Evolutionary conservation across 2,329 filamentous ascomycete genomes (phyloP).

Genomic region (Leptoxyphium fumago): DNA sequence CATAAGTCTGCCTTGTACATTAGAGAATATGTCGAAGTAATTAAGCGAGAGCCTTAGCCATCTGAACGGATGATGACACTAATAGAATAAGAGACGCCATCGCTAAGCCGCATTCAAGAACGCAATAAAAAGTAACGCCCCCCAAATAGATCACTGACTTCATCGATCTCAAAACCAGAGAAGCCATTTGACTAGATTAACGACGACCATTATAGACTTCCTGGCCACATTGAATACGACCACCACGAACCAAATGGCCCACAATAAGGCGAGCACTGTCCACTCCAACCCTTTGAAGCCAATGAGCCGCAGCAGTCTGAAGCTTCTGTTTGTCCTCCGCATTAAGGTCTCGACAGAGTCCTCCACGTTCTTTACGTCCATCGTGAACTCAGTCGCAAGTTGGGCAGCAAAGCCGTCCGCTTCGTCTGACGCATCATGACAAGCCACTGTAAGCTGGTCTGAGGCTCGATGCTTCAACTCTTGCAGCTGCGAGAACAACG

Average conservation of each 20-base stretch:
- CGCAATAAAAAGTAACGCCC: too few species aligned
- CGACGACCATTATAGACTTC: slow-evolving; percentile 45
- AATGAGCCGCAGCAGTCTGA: slow-evolving; percentile 59
- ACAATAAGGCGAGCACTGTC: slow-evolving; percentile 76
- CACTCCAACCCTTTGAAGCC: slow-evolving; percentile 80
- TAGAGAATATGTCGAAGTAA: too few species aligned
- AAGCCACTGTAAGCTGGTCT: slow-evolving; percentile 40
- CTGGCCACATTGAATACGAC: slow-evolving; percentile 55
- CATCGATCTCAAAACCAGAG: slow-evolving; percentile 50
- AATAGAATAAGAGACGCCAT: too few species aligned
- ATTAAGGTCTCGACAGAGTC: slow-evolving; percentile 58
- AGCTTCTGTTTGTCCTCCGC: slow-evolving; percentile 55
- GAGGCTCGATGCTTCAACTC: slow-evolving; percentile 32
- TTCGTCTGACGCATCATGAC: slow-evolving; percentile 56
- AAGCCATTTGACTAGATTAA: slow-evolving; percentile 58
- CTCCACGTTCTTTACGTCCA: slow-evolving; percentile 65
- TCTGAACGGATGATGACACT: too few species aligned
- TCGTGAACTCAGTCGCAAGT: slow-evolving; percentile 58
- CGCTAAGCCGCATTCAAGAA: too few species aligned
- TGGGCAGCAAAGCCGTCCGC: slow-evolving; percentile 67
- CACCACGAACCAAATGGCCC: slow-evolving; percentile 86
- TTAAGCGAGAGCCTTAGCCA: too few species aligned
- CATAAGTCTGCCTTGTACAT: too few species aligned
- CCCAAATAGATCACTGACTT: too few species aligned
- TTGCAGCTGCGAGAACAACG: slow-evolving; percentile 30